phyloP scores from a whole-genome alignment of 768 basidiomycete species.

The Mycena crocata region DNA sequence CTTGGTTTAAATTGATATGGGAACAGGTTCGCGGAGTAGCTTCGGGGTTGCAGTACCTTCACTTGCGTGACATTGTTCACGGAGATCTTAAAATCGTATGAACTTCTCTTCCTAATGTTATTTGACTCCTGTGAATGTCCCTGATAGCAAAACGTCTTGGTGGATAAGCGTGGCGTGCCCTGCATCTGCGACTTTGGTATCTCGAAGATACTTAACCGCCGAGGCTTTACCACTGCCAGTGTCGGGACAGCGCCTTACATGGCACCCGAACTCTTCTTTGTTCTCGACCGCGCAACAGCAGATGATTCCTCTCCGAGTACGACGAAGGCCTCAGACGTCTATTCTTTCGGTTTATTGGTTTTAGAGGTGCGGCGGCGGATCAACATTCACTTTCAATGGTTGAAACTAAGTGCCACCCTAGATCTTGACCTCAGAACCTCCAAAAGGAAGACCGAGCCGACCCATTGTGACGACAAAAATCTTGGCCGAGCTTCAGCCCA shows the following conservation, averaged over 20 bases:
- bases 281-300: background rate
- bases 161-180: conserved; percentile 12
- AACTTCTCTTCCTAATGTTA: background rate
- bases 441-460: conserved; percentile 15
- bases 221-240: conserved; percentile 22
- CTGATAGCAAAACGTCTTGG: conserved; percentile 26
- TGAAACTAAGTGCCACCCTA: background rate
- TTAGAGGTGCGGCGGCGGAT: conserved; percentile 9
- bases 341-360: conserved; percentile 25
- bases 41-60: conserved; percentile 4
- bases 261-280: conserved; percentile 26
- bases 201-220: conserved; percentile 18
- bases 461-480: conserved; percentile 4
- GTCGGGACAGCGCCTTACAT: conserved; percentile 26
- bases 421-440: conserved; percentile 15
- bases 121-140: background rate
- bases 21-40: conserved; percentile 2
- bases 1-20: background rate
- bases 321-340: conserved; percentile 21
- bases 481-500: conserved; percentile 7
- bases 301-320: background rate
- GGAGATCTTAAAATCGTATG: conserved; percentile 24
- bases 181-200: conserved; percentile 30
- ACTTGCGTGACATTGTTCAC: conserved; percentile 2
- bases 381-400: background rate